phyloP scores from a whole-genome alignment of 257 asterid genomes.

The Penstemon newberryi region DNA sequence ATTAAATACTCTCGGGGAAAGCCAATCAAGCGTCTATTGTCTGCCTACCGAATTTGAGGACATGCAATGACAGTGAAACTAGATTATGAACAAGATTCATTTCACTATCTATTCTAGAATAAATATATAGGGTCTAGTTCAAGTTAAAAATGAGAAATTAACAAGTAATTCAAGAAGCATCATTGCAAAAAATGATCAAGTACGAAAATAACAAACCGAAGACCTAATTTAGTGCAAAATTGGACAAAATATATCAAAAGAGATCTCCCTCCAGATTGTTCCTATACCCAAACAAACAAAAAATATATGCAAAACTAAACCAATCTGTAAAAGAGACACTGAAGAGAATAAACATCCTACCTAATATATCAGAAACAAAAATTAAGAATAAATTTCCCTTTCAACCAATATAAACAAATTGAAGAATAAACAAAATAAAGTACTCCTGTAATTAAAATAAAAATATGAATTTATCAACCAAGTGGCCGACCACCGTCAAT shows the following conservation, averaged over 20 bases:
- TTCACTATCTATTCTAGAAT: too few relatives aligned
- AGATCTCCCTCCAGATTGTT: neutral
- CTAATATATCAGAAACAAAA: neutral
- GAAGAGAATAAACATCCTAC: neutral
- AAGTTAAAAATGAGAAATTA: too few relatives aligned
- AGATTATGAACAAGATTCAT: neutral
- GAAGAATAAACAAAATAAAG: neutral
- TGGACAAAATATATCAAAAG: neutral
- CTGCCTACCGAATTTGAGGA: too few relatives aligned
- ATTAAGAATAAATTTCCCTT: neutral
- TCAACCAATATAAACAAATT: neutral
- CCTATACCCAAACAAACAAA: neutral
- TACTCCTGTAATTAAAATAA: neutral
- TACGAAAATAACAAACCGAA: neutral
- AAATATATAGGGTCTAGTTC: too few relatives aligned
- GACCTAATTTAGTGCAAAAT: neutral
- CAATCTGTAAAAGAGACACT: neutral
- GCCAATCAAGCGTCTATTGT: too few relatives aligned
- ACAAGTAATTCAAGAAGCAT: too few relatives aligned
- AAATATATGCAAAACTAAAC: neutral
- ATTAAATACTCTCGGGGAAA: too few relatives aligned
- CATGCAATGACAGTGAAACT: neutral
- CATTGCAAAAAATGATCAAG: too few relatives aligned
- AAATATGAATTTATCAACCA: neutral
- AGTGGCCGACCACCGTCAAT: conserved; percentile 8